phyloP scores from a whole-genome alignment of 2,329 filamentous ascomycete species.

The Eutypella sp. region DNA sequence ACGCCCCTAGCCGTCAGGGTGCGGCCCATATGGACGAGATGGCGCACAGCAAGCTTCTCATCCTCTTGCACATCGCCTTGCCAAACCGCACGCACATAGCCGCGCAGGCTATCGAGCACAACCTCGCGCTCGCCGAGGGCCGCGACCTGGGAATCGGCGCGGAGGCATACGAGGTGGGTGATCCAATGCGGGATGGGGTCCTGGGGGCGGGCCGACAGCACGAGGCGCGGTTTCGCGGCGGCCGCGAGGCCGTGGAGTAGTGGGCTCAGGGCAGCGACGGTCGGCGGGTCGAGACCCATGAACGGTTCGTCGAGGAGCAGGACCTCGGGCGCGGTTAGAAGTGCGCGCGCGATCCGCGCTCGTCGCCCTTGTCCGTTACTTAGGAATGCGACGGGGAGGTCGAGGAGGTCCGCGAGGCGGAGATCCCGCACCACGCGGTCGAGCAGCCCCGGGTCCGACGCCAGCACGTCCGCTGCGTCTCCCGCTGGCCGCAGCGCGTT shows the following conservation, averaged over 20 bases:
- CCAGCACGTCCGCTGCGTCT: conserved; percentile 44
- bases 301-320: conserved; percentile 90
- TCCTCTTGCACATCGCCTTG: conserved; percentile 41
- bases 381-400: conserved; percentile 81
- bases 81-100: conserved; percentile 43
- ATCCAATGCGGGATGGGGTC: conserved; percentile 88
- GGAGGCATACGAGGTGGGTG: conserved; percentile 72
- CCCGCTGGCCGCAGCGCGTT: conserved; percentile 55
- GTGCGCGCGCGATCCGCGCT: conserved; percentile 80
- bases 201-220: conserved; percentile 77
- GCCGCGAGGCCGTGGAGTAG: conserved; percentile 66
- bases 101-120: conserved; percentile 51
- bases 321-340: conserved; percentile 74
- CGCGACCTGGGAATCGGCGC: conserved; percentile 60
- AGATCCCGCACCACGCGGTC: conserved; percentile 64
- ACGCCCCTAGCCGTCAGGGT: conserved; percentile 37
- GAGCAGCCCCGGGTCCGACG: conserved; percentile 47
- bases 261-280: conserved; percentile 64
- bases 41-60: conserved; percentile 41
- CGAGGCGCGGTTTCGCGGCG: conserved; percentile 61
- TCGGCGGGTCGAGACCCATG: conserved; percentile 89
- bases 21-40: conserved; percentile 46
- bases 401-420: conserved; percentile 61
- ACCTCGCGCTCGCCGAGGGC: conserved; percentile 60
- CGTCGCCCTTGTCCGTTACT: conserved; percentile 91